Evolutionary conservation across 441 rosid genomes (phyloP), one percentile per base, ranked within the genome.

Genomic region (Hura crepitans): DNA sequence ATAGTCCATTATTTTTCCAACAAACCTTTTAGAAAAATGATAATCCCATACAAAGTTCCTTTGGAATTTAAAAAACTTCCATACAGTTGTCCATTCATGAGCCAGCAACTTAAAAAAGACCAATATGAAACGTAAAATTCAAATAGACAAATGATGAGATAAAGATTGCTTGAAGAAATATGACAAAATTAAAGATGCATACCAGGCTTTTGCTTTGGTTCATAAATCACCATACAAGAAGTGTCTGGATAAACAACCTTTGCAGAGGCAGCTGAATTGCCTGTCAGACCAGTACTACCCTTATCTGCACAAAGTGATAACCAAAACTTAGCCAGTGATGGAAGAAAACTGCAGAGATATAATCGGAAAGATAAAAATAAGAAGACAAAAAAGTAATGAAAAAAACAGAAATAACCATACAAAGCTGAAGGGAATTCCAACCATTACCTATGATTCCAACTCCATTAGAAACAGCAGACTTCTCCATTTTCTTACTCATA

Each of bases 151-250:
- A 66, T 50, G 59, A 50, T 4, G 27, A 61, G 25, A 46, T 17
- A 22, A 35, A 61, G 25, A 65, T 11, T 69, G 27, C 31, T 54
- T 11, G 28, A 22, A 43, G 23, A 66, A 60, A 5, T 15, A 37
- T 58, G 33, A 69, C 22, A 59, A 51, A 47, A 22, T 33, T 27
- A 49, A 59, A 71, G 46, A 22, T 33, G 51, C 62, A 58, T 84
- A 88, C 96, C 98, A 70, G 82, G 79, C 77, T 85, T 90, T 78
- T 89, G 92, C 79, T 85, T 80, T 43, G 91, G 87, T 77, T 90
- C 96, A 78, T 91, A 85, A 74, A 87, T 72, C 58, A 79, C 85
- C 93, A 87, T 89, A 70, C 83, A 84, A 70, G 96, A 82, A 57
- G 86, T 86, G 76, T 94, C 92, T 72, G 97, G 94, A 77, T 76